A percentile compares a stretch with the other conserved stretches of the same genome.
phyloP scores from a whole-genome alignment of 306 rosid species.

The Cicer bijugum region DNA sequence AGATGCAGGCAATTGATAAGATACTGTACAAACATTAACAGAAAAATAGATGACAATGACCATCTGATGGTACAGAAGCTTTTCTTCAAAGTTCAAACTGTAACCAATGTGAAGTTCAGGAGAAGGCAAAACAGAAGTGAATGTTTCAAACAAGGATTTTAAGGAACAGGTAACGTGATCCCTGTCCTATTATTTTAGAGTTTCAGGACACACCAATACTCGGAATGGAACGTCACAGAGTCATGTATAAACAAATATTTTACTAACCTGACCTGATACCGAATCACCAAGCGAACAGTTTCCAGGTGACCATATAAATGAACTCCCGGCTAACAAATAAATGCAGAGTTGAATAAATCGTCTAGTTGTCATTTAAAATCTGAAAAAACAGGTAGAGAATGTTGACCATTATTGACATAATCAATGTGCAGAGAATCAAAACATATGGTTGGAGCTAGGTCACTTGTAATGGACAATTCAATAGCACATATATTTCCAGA shows the following conservation, averaged over 20 bases:
- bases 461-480: constrained; percentile 61
- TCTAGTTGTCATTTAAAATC: constrained; percentile 49
- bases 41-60: background rate
- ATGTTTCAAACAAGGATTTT: background rate
- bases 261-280: constrained; percentile 59
- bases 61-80: background rate
- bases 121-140: background rate
- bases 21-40: background rate
- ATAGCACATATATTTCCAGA: constrained; percentile 66
- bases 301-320: constrained; percentile 45
- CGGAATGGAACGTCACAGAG: background rate
- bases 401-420: constrained; percentile 40
- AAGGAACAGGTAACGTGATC: background rate
- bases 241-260: constrained; percentile 18
- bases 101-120: background rate
- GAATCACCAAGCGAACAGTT: constrained; percentile 51
- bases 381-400: constrained; percentile 42
- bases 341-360: constrained; percentile 38
- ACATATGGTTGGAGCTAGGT: constrained; percentile 59
- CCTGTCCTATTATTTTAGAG: background rate
- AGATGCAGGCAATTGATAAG: background rate
- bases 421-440: constrained; percentile 46
- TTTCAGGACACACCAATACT: background rate
- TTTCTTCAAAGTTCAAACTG: background rate
- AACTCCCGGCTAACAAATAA: constrained; percentile 49